Conservation (phyloP, 169 alveolate genomes). For the Babesia microti region DNA sequence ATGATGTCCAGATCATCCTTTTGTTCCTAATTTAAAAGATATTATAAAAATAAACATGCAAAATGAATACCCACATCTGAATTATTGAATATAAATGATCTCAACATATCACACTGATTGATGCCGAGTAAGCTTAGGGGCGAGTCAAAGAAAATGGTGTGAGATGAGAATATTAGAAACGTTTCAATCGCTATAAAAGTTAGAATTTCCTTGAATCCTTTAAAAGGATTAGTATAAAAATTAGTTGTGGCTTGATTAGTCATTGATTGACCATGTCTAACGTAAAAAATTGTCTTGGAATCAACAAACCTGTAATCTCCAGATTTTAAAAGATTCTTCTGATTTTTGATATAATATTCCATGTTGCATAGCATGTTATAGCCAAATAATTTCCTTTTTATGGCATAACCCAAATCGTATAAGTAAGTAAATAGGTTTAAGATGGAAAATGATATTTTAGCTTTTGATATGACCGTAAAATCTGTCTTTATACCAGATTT, state of each 20-base stretch:
- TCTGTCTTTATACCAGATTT: too few relatives aligned
- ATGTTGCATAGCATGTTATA: too few relatives aligned
- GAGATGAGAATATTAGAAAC: constrained; percentile 15
- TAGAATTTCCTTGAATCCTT: constrained; percentile 2
- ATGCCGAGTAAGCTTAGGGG: constrained; percentile 36
- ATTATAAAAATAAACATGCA: too few relatives aligned
- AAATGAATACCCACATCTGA: too few relatives aligned
- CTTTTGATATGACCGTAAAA: too few relatives aligned
- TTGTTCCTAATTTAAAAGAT: too few relatives aligned
- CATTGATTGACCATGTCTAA: constrained; percentile 27
- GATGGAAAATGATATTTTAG: too few relatives aligned
- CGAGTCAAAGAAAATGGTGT: constrained; percentile 29
- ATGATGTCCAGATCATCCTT: too few relatives aligned
- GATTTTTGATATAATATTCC: not conserved
- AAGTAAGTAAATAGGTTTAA: too few relatives aligned
- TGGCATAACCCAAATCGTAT: too few relatives aligned
- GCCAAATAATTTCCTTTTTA: too few relatives aligned
- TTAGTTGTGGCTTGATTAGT: not conserved
- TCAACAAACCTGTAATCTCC: not conserved
- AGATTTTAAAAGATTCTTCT: constrained; percentile 1
- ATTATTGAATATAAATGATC: constrained; percentile 6
- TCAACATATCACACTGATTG: constrained; percentile 32
- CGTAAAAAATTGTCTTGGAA: constrained; percentile 27
- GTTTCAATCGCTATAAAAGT: constrained; percentile 6
- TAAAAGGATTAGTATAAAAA: too few relatives aligned